Conservation (phyloP, 805 yeast species). For the Teunomyces tritomae region DNA sequence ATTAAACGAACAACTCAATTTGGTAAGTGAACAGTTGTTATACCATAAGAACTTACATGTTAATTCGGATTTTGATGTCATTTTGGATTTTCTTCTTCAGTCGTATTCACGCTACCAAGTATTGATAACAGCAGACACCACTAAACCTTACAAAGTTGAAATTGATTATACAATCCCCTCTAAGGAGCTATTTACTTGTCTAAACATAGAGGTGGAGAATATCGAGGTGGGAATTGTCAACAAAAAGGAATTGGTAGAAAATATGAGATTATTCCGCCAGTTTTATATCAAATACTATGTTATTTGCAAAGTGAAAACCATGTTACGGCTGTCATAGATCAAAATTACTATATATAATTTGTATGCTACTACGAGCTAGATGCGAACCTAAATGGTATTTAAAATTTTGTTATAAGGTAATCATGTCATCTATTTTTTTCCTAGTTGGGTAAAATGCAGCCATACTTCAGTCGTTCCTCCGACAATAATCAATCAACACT, state of each 20-base stretch:
- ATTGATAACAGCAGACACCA: background rate
- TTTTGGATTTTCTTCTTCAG: background rate
- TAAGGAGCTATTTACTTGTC: background rate
- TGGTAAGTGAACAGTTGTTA: background rate
- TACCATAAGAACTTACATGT: background rate
- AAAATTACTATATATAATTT: background rate
- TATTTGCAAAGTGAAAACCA: background rate
- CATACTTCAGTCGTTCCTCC: constrained; percentile 11
- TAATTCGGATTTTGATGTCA: background rate
- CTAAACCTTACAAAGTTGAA: background rate
- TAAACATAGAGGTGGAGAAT: background rate
- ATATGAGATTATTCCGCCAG: background rate
- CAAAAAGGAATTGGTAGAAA: background rate
- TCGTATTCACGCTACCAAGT: background rate
- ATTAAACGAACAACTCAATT: background rate
- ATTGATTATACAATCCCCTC: background rate
- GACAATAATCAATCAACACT: constrained; percentile 45
- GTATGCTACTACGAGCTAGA: too few species aligned
- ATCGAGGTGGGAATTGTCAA: background rate
- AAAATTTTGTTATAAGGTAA: background rate
- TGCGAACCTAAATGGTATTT: too few species aligned
- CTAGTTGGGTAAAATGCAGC: background rate
- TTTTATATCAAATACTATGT: background rate
- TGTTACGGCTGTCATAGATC: background rate
- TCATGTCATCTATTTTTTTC: background rate